These are phyloP conservation scores for Cercospora nicotianae DNA, from an alignment of 2,329 filamentous ascomycete species.

Conservation along the genomic window DNA sequence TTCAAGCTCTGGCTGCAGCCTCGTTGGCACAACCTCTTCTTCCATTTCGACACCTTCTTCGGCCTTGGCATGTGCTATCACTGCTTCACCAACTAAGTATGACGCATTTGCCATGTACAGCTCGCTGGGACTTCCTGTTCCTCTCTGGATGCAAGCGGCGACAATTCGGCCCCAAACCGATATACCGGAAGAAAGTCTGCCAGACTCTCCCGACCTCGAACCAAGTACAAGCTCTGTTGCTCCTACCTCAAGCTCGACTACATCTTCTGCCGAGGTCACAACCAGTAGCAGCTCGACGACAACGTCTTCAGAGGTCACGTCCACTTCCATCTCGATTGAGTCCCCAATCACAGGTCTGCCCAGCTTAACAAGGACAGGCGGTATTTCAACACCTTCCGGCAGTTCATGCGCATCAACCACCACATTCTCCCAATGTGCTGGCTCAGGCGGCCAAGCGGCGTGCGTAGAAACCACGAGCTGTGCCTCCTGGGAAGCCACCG, in stretches of 20 bases:
- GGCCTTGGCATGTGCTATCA: background rate
- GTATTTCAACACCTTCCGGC: background rate
- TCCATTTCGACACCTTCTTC: background rate
- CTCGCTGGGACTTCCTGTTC: background rate
- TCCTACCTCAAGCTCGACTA: background rate
- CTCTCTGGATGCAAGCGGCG: background rate
- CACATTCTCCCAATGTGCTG: background rate
- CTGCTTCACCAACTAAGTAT: background rate
- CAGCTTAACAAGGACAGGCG: background rate
- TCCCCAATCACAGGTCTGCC: background rate
- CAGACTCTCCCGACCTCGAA: background rate
- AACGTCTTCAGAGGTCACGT: background rate
- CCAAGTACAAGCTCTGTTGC: background rate
- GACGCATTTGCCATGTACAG: background rate
- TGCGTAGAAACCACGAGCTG: background rate
- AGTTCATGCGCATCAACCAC: background rate
- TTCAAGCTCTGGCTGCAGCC: background rate
- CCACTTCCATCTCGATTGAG: background rate
- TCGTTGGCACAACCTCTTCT: background rate
- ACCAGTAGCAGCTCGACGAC: background rate
- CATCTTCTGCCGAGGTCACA: background rate
- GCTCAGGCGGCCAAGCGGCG: background rate
- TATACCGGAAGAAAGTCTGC: background rate
- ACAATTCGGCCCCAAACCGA: background rate
- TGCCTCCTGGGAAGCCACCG: background rate